phyloP scores from a whole-genome alignment of 202 grass and related monocot genomes.

The Elaeis oleifera region DNA sequence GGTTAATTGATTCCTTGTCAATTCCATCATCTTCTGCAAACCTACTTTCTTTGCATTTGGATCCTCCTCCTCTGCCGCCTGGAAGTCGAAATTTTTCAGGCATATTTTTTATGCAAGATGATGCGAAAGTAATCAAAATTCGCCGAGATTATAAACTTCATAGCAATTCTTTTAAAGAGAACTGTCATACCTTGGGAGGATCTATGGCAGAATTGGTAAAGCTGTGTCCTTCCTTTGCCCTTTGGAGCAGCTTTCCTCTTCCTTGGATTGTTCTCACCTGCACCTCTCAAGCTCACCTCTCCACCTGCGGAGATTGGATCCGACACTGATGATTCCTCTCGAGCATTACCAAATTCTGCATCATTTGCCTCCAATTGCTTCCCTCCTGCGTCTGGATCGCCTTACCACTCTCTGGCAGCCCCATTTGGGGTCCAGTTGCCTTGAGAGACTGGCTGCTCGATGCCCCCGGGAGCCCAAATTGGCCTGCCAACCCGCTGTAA shows the following conservation, averaged over 20 bases:
- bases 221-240: no score
- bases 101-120: constrained; percentile 12
- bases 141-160: no score
- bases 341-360: background rate
- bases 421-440: background rate
- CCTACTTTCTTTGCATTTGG: constrained; percentile 45
- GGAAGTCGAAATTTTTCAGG: constrained; percentile 12
- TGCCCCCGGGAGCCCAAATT: constrained; percentile 5
- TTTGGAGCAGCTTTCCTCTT: no score
- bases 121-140: no score
- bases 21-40: background rate
- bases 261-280: no score
- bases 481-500: background rate
- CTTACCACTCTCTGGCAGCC: no score
- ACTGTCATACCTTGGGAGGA: no score
- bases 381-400: no score
- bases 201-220: no score
- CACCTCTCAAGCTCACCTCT: no score
- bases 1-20: constrained; percentile 18
- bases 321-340: background rate
- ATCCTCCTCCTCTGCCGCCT: constrained; percentile 36
- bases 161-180: no score
- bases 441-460: constrained; percentile 6
- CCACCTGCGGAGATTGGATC: no score
- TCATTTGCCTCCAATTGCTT: background rate